These are phyloP conservation scores for Tricholoma terreum DNA, from an alignment of 768 basidiomycete genomes.

Conservation along the genomic window DNA sequence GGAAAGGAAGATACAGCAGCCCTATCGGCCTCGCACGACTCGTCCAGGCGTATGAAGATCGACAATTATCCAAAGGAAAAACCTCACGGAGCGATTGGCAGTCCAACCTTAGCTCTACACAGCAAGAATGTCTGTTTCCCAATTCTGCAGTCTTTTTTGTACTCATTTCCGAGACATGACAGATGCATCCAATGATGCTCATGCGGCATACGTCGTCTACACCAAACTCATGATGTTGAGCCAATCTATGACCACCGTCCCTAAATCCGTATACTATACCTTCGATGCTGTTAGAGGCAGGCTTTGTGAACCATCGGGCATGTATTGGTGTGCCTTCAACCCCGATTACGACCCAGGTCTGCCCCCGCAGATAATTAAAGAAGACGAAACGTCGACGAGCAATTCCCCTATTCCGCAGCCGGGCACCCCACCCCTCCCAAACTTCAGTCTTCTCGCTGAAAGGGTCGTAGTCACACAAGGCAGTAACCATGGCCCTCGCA, in stretches of 20 bases:
- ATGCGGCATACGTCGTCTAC: slow-evolving; percentile 58
- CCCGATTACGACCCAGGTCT: slow-evolving; percentile 73
- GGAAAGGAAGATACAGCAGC: slow-evolving; percentile 67
- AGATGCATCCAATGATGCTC: slow-evolving; percentile 76
- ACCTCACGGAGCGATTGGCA: slow-evolving; percentile 75
- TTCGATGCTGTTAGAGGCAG: slow-evolving; percentile 52
- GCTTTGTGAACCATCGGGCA: slow-evolving; percentile 41
- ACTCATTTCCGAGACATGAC: slow-evolving; percentile 9
- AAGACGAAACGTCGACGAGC: not conserved
- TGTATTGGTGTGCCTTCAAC: slow-evolving; percentile 55
- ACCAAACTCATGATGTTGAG: slow-evolving; percentile 43
- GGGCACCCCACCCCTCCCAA: not conserved
- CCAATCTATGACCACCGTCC: slow-evolving; percentile 28
- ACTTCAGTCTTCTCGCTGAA: too few relatives aligned
- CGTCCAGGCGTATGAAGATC: slow-evolving; percentile 56
- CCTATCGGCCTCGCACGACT: slow-evolving; percentile 65
- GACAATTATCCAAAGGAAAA: slow-evolving; percentile 54
- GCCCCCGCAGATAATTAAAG: slow-evolving; percentile 39
- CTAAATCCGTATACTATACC: slow-evolving; percentile 46
- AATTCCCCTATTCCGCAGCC: not conserved
- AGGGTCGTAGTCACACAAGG: not conserved
- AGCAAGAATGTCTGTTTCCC: slow-evolving; percentile 61
- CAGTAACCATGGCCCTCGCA: not conserved
- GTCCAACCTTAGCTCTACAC: slow-evolving; percentile 34
- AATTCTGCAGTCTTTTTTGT: not conserved